These are phyloP conservation scores for Penstemon eatonii DNA, from an alignment of 257 asterid species.

Conservation along the genomic window DNA sequence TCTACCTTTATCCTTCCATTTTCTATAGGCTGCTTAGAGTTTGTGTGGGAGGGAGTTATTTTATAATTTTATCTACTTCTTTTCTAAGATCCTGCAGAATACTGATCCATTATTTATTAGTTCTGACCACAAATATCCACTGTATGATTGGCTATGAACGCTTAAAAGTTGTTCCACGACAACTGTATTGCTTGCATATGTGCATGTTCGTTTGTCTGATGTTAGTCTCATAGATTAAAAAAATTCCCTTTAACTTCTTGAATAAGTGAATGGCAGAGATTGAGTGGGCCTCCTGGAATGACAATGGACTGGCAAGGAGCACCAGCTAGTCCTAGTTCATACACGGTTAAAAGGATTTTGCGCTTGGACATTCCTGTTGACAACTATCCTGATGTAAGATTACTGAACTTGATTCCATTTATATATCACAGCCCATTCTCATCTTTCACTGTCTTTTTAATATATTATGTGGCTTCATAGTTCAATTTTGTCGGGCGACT, in stretches of 20 bases:
- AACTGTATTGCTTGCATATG: background rate
- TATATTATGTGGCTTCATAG: slow-evolving; percentile 38
- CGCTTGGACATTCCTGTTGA: slow-evolving; percentile 97
- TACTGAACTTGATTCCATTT: background rate
- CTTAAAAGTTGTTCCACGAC: background rate
- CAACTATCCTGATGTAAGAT: slow-evolving; percentile 79
- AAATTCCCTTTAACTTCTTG: slow-evolving; percentile 7
- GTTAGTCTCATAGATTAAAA: background rate
- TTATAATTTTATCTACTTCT: no score
- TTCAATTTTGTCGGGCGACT: slow-evolving; percentile 98
- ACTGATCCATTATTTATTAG: no score
- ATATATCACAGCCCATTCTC: background rate
- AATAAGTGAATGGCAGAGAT: slow-evolving; percentile 52
- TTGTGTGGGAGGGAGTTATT: no score
- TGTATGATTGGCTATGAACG: no score
- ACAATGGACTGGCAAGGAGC: slow-evolving; percentile 99
- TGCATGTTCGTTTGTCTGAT: background rate
- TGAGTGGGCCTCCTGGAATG: slow-evolving; percentile 89
- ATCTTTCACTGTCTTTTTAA: slow-evolving; percentile 14
- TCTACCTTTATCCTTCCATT: background rate
- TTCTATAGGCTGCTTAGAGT: slow-evolving; percentile 19
- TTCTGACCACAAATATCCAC: no score
- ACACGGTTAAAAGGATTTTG: slow-evolving; percentile 83
- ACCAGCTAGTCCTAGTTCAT: slow-evolving; percentile 97
- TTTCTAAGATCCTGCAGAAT: no score